Base-by-base conservation (phyloP, 2,329 filamentous ascomycete genomes). In the Aschersonia sp. region DNA sequence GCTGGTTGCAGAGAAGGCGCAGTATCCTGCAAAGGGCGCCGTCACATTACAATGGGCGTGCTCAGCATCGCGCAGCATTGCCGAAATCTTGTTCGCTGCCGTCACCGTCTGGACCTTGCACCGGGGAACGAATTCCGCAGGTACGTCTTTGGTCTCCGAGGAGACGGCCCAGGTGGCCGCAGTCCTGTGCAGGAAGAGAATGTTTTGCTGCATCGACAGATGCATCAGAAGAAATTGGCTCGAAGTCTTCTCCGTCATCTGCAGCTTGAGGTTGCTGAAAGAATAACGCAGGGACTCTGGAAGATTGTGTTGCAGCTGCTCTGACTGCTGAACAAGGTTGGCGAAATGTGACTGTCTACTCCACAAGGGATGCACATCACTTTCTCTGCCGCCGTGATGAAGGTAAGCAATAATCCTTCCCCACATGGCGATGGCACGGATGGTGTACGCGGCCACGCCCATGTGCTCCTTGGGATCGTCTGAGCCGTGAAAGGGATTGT, bases 181-280 rank as follows among this genome's bases (percentile, higher is more conserved):
- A 57, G 94, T 94, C 38, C 89, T 82, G 61, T 92, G 89, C 64
- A 96, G 77, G 61, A 96, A 96, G 2, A 97, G 73, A 41, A 87
- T 80, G 54, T 89, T 89, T 63, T 97, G 92, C 57, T 95, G 85
- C 54, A 89, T 80, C 31, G 88, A 78, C 51, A 97, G 85, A 63
- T 98, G 92, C 47, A 97, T 70, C 58, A 96, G 94, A 12, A 97
- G 68, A 58, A 94, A 96, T 58, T 96, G 91, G 58, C 94, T 94
- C 3, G 84, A 88, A 50, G 89, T 83, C 55, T 83, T 84, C 58
- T 94, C 87, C 3, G 85, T 89, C 31, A 83, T 82, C 61, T 97
- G 89, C 41, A 84, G 77, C 49, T 87, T 82, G 2, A 97, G 73
- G 57, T 96, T 97, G 55, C 94, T 87, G 7, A 74, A 65, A 4